A percentile compares a stretch with the other conserved stretches of the same genome.
Conservation (phyloP, 78 protist genomes). For the Creolimax fragrantissima region DNA sequence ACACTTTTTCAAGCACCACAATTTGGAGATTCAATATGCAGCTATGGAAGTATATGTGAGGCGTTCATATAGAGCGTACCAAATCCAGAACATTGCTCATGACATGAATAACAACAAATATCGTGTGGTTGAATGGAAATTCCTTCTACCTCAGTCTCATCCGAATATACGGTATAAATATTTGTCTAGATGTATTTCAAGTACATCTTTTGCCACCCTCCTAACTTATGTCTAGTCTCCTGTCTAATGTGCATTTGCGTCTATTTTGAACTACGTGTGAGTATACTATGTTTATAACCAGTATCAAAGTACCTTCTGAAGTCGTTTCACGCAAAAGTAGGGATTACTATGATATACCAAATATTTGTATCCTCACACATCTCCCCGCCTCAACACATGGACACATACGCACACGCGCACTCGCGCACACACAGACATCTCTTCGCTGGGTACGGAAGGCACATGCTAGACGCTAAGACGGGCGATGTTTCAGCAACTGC, state of each 20-base stretch:
- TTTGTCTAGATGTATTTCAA: neutral
- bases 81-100: slow-evolving; percentile 4
- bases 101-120: neutral
- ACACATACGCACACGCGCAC: neutral
- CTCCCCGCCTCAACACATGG: neutral
- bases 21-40: neutral
- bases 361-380: no score
- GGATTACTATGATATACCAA: no score
- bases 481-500: neutral
- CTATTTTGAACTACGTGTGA: no score
- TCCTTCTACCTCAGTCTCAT: slow-evolving; percentile 15
- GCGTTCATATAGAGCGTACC: slow-evolving; percentile 47
- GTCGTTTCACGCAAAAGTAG: no score
- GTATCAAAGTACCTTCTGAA: no score
- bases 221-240: no score
- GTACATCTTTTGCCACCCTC: no score
- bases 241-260: no score
- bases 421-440: neutral
- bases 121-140: slow-evolving; percentile 26
- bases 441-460: slow-evolving; percentile 5
- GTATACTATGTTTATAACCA: no score
- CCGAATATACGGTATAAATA: neutral
- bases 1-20: slow-evolving; percentile 22
- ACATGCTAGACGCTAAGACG: neutral
- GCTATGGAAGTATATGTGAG: slow-evolving; percentile 53